Base-by-base conservation (phyloP, 192 early-diverging fungal genomes). In the Mortierella antarctica region DNA sequence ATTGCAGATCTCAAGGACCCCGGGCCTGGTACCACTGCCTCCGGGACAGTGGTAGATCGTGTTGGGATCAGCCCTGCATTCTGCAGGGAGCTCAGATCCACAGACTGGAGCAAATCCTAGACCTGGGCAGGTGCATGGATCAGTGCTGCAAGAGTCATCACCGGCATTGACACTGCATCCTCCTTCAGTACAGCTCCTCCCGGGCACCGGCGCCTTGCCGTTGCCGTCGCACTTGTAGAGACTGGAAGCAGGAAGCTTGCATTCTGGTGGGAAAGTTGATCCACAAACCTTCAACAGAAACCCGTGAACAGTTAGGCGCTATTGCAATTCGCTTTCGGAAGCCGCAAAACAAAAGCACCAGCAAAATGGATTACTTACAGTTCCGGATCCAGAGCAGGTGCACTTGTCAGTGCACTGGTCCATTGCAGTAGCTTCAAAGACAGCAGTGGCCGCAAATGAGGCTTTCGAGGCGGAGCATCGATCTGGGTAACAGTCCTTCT, bases 21-120 rank as follows among this genome's bases (percentile, higher is more conserved):
- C 48, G 9, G 21, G 51, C 48, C 50, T 23, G 40, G 69, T 50
- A 6, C 42, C 40, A 5, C n/a, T 39, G 6, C 69, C 69, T 15
- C 20, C 17, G 5, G 69, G 60, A 42, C 61, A 69, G 57, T 59
- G 12, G 17, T 69, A 69, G 57, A 69, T n/a, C 4, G 45, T 41
- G 7, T 12, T 49, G 4, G 8, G 39, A 15, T 62, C 59, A 18
- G 42, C 40, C 17, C 21, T 54, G 51, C 69, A 55, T 4, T 12
- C 2, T 4, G 1, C 46, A 57, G 52, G 53, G 52, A 56, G 53
- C 18, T 42, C 9, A 52, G 65, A 53, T 8, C 65, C 53, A 31
- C 31, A 31, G 31, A 31, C 31, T 31, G 58, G 58, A 39, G 40
- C 58, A 44, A 44, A 44, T 7, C 58, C 58, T 17, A 14, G 10